These are phyloP conservation scores for Pichia sp. DNA, from an alignment of 1,139 yeast species.

Conservation along the genomic window DNA sequence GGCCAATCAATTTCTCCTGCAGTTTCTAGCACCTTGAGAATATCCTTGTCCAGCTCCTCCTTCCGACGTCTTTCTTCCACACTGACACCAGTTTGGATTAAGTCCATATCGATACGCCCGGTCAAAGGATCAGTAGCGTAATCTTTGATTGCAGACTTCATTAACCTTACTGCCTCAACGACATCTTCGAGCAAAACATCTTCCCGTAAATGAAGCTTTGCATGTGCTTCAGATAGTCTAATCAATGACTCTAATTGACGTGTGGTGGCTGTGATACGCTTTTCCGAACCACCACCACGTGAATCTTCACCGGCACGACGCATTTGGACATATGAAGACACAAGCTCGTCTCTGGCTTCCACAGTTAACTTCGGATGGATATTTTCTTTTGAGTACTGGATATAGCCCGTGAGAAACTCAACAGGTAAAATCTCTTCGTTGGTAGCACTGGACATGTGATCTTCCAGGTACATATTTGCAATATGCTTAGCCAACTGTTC, in stretches of 20 bases:
- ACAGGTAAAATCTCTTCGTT: conserved; percentile 69
- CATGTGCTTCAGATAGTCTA: conserved; percentile 92
- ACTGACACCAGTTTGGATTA: conserved; percentile 94
- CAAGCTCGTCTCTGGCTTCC: conserved; percentile 81
- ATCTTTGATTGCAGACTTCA: conserved; percentile 90
- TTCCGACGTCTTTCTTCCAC: conserved; percentile 78
- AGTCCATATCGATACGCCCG: conserved; percentile 95
- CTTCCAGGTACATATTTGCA: conserved; percentile 89
- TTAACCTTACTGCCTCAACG: conserved; percentile 88
- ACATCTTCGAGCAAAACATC: conserved; percentile 78
- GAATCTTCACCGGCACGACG: conserved; percentile 91
- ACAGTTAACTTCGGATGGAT: conserved; percentile 71
- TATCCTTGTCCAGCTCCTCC: conserved; percentile 66
- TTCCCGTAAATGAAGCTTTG: conserved; percentile 82
- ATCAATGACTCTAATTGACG: conserved; percentile 96
- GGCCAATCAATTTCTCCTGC: conserved; percentile 51
- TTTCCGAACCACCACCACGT: conserved; percentile 61
- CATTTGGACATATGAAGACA: conserved; percentile 89
- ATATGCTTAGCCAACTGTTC: conserved; percentile 85
- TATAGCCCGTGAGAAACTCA: conserved; percentile 81
- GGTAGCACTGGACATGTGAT: conserved; percentile 71
- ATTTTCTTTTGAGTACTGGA: conserved; percentile 87
- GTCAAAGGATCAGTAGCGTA: conserved; percentile 97
- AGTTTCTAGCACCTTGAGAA: conserved; percentile 45
- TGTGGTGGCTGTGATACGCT: conserved; percentile 95